These are phyloP conservation scores for Heracleum sosnowskyi DNA, from an alignment of 129 eudicot genomes.

Conservation along the genomic window DNA sequence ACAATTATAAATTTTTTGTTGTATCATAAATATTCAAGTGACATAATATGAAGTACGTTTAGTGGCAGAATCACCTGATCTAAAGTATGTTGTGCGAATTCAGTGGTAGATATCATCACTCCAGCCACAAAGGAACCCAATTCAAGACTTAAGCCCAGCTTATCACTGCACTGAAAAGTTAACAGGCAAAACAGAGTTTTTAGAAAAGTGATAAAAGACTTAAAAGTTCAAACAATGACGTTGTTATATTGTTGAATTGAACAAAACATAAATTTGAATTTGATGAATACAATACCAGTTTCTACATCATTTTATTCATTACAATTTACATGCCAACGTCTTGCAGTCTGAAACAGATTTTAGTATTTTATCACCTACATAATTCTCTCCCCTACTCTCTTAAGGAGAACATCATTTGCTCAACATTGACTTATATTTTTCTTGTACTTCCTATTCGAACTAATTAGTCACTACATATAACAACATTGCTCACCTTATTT, in stretches of 20 bases:
- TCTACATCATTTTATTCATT: background rate
- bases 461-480: background rate
- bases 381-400: background rate
- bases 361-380: background rate
- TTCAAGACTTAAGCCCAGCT: constrained; percentile 95
- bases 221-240: background rate
- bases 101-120: constrained; percentile 96
- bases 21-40: background rate
- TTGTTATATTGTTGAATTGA: background rate
- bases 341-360: constrained; percentile 1
- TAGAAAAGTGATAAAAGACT: background rate
- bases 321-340: background rate
- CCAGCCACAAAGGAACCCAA: constrained; percentile 99
- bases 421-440: background rate
- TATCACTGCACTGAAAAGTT: constrained; percentile 91
- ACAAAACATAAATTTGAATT: background rate
- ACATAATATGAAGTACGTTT: background rate
- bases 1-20: background rate
- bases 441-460: background rate
- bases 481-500: background rate
- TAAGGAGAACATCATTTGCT: background rate
- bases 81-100: constrained; percentile 84
- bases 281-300: background rate
- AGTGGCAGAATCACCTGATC: constrained; percentile 53
- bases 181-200: constrained; percentile 1